Evolutionary conservation across 257 asterid genomes (phyloP).

Genomic region (Solanum chiquidenum): DNA sequence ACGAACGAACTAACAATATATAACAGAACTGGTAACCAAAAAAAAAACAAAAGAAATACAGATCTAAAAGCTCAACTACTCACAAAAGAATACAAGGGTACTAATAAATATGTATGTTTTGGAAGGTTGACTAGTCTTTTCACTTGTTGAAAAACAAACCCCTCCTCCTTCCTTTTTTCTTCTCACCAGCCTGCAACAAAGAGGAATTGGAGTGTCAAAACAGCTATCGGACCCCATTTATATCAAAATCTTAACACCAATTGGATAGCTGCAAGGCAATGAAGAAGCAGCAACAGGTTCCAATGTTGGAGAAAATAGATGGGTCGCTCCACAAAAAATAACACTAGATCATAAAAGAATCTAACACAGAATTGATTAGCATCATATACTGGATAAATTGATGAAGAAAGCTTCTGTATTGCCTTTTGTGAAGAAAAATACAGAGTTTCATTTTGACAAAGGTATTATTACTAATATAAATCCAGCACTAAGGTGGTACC

Average conservation of each 20-base stretch:
- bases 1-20: background rate
- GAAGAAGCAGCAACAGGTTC: background rate
- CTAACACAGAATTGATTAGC: background rate
- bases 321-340: background rate
- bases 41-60: background rate
- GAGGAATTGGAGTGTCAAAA: background rate
- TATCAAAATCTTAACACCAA: background rate
- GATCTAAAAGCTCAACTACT: background rate
- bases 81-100: background rate
- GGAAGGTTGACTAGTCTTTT: background rate
- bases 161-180: conserved; percentile 62
- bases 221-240: background rate
- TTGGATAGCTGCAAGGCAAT: background rate
- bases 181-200: conserved; percentile 69
- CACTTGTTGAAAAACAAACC: conserved; percentile 63
- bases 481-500: background rate
- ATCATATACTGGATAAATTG: background rate
- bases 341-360: background rate
- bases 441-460: background rate
- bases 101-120: background rate
- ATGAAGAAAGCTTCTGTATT: background rate
- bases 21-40: background rate
- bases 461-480: background rate
- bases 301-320: background rate
- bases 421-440: background rate